Evolutionary conservation across 2,329 filamentous ascomycete genomes (phyloP), one percentile per base, ranked within the genome.

Genomic region (Aspergillus latus): DNA sequence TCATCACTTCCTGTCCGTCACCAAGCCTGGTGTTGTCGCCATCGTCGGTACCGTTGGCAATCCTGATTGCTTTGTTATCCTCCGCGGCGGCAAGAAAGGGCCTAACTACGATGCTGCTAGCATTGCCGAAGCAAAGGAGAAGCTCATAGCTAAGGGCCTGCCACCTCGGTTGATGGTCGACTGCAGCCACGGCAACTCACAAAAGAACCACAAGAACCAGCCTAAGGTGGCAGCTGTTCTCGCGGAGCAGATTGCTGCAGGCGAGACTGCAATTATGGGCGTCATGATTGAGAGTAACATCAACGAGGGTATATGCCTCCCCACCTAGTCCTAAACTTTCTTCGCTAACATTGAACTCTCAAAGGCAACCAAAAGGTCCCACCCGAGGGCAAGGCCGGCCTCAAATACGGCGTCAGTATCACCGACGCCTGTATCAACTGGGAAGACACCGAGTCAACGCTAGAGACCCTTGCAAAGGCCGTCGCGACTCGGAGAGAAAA

Each of bases 231-330:
- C 92, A 3, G 86, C 85, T 49, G 84, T 81, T 9, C 74, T 99
- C 55, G 92, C 90, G 1, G 86, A 89, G 68, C 94, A 99, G 78
- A 89, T 99, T 58, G 82, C 87, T 53, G 84, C 83, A 57, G 94
- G 94, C 36, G 93, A 97, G 78, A 83, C 83, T 3, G 88, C 81
- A 48, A 94, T 99, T 69, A 93, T 97, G 85, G 94, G 94, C 68
- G 90, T 97, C 58, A 99, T 99, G 94, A 96, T 99, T 69, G 94
- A 99, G 81, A 95, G 90, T 75, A 90, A 97, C 75, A 95, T 97
- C 77, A 88, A 93, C 68, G 93, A 97, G 78, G 92, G 89, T 88
- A 74, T 68, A 81, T 71, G 26, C 37, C 37, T 40, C 9, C 15
- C 29, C 42, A 15, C 40, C 34, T 6, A 16, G 44, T 43, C 28